Conservation (phyloP, 805 yeast genomes). For the Pichia scutulata region DNA sequence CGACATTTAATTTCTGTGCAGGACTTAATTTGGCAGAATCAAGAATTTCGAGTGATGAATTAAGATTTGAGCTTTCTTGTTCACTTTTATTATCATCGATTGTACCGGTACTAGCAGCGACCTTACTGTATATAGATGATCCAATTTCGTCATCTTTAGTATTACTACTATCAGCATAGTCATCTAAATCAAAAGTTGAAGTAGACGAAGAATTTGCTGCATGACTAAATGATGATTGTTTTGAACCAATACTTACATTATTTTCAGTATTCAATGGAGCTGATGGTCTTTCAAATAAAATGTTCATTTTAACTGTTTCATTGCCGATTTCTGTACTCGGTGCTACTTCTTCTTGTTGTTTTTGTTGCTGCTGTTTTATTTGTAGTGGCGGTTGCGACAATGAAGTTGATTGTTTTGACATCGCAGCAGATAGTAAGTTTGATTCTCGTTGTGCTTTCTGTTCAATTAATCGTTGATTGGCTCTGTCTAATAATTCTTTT, state of each 20-base stretch:
- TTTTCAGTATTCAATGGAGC: background rate
- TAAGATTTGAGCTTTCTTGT: background rate
- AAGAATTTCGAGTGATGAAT: background rate
- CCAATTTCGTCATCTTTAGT: background rate
- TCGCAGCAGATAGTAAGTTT: background rate
- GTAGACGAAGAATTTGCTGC: slow-evolving; percentile 7
- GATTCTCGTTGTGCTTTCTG: background rate
- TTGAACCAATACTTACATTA: background rate
- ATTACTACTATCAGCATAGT: slow-evolving; percentile 6
- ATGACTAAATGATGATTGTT: background rate
- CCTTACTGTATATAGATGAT: slow-evolving; percentile 4
- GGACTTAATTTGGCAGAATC: slow-evolving; percentile 3
- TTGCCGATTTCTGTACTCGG: background rate
- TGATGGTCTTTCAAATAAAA: background rate
- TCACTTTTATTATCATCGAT: background rate
- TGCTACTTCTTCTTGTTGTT: background rate
- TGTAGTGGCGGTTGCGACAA: background rate
- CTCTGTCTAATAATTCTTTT: background rate
- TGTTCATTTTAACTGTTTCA: background rate
- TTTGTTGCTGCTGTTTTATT: background rate
- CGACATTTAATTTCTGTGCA: slow-evolving; percentile 4
- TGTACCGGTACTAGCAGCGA: background rate
- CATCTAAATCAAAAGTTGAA: slow-evolving; percentile 12
- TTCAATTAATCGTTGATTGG: background rate
- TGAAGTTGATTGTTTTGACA: background rate